Percentiles rank a stretch among this genome's conserved stretches.
These are phyloP conservation scores for Diaporthe longicolla DNA, from an alignment of 2,329 filamentous ascomycete species.

Conservation along the genomic window DNA sequence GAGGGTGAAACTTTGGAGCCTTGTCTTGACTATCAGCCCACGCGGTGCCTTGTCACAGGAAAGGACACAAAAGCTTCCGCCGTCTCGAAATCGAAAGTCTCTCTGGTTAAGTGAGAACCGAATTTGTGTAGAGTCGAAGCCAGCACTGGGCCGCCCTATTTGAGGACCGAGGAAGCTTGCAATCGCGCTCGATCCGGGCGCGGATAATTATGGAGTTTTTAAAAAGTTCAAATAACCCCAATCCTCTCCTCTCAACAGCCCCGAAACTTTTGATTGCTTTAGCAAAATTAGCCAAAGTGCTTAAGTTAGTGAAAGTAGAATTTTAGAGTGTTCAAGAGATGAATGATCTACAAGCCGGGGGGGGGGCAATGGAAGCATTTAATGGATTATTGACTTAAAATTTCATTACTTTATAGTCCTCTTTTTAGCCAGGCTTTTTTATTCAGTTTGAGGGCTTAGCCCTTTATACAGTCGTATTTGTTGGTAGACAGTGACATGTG, in stretches of 20 bases:
- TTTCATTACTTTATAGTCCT: too few species aligned
- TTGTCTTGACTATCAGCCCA: neutral
- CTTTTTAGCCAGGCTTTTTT: too few species aligned
- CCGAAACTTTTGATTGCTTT: too few species aligned
- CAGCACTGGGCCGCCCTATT: neutral
- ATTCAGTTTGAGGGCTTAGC: too few species aligned
- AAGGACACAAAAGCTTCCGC: neutral
- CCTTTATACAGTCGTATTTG: too few species aligned
- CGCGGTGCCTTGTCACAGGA: neutral
- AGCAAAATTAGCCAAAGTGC: neutral
- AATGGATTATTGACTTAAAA: too few species aligned
- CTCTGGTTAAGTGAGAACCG: too few species aligned
- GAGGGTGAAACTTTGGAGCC: neutral
- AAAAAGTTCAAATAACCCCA: too few species aligned
- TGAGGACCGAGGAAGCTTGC: neutral
- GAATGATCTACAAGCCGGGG: too few species aligned
- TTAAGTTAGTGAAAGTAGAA: neutral
- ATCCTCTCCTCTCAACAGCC: too few species aligned
- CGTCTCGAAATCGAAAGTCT: neutral
- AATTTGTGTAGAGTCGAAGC: neutral
- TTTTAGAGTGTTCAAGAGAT: neutral
- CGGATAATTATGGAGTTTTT: neutral
- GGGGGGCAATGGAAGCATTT: too few species aligned
- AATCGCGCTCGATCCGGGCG: neutral
- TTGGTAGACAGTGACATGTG: too few species aligned